These are phyloP conservation scores for Monilinia aucupariae DNA, from an alignment of 2,329 filamentous ascomycete species.

Conservation along the genomic window DNA sequence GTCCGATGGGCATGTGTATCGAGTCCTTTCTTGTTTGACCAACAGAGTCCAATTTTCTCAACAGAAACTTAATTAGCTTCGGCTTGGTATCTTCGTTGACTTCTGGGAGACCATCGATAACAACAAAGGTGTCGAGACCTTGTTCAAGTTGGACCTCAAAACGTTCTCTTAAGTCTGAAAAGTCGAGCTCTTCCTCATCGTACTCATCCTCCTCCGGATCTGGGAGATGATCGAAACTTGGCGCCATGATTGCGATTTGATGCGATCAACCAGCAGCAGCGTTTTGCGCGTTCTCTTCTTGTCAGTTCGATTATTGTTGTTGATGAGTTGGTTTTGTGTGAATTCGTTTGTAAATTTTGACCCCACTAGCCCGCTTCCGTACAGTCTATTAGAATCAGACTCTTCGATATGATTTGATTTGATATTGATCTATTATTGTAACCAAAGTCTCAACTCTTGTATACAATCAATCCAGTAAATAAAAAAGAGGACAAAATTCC, in stretches of 20 bases:
- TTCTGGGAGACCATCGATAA: conserved; percentile 86
- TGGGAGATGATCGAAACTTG: conserved; percentile 85
- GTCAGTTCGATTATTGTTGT: conserved; percentile 10
- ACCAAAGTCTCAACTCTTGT: background rate
- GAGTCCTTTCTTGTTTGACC: conserved; percentile 81
- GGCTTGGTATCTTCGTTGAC: conserved; percentile 87
- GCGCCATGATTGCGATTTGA: conserved; percentile 65
- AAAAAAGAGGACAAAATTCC: conserved; percentile 4
- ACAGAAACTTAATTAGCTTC: conserved; percentile 92
- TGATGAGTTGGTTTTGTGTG: conserved; percentile 17
- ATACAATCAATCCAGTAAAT: background rate
- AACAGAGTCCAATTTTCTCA: conserved; percentile 84
- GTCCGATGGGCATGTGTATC: conserved; percentile 89
- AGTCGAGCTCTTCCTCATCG: conserved; percentile 90
- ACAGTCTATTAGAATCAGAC: conserved; percentile 2
- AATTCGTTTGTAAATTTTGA: conserved; percentile 18
- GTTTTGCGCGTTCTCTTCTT: conserved; percentile 16
- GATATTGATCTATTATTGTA: background rate
- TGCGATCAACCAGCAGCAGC: conserved; percentile 16
- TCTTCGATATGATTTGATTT: conserved; percentile 1
- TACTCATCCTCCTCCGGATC: conserved; percentile 84
- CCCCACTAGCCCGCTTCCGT: conserved; percentile 17
- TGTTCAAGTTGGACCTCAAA: conserved; percentile 95
- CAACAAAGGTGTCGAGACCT: conserved; percentile 92
- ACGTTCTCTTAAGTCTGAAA: conserved; percentile 88